Evolutionary conservation across 192 early-diverging fungal genomes (phyloP).

Genomic region (Chytriomyces sp.): DNA sequence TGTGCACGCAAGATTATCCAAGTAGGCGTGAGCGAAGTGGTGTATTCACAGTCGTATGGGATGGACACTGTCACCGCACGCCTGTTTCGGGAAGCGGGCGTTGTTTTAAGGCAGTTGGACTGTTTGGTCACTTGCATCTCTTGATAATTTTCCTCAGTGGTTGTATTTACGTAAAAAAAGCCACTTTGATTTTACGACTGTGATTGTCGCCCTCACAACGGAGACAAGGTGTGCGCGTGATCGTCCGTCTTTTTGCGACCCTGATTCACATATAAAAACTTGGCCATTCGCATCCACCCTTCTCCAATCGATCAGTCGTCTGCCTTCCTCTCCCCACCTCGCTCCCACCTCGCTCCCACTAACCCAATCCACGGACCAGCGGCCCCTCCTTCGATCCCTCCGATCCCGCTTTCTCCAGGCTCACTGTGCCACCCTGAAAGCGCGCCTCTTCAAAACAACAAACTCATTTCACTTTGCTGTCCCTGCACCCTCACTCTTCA

Average conservation of each 20-base stretch:
- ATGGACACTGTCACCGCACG: slow-evolving; percentile 87
- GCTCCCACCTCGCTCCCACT: too few relatives aligned
- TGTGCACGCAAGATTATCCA: slow-evolving; percentile 98
- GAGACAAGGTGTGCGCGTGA: background rate
- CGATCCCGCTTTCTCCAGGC: background rate
- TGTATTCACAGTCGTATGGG: slow-evolving; percentile 89
- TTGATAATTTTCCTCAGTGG: too few relatives aligned
- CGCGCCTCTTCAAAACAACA: background rate
- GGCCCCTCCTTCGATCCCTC: too few relatives aligned
- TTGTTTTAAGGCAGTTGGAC: slow-evolving; percentile 63
- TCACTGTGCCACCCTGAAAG: background rate
- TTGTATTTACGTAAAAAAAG: background rate
- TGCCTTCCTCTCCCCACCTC: too few relatives aligned
- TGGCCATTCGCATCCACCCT: background rate
- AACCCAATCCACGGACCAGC: too few relatives aligned
- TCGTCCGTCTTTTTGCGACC: background rate
- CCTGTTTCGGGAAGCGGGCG: slow-evolving; percentile 81
- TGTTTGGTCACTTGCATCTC: background rate
- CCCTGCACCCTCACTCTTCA: background rate
- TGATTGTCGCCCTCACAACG: background rate
- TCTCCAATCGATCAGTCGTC: background rate
- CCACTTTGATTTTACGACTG: background rate
- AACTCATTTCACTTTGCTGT: background rate
- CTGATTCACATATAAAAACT: background rate
- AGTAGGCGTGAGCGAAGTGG: slow-evolving; percentile 87